Percentiles rank a stretch among this genome's conserved stretches.
Evolutionary conservation across 768 basidiomycete species (phyloP).

Genomic region (Termitomyces sp.): DNA sequence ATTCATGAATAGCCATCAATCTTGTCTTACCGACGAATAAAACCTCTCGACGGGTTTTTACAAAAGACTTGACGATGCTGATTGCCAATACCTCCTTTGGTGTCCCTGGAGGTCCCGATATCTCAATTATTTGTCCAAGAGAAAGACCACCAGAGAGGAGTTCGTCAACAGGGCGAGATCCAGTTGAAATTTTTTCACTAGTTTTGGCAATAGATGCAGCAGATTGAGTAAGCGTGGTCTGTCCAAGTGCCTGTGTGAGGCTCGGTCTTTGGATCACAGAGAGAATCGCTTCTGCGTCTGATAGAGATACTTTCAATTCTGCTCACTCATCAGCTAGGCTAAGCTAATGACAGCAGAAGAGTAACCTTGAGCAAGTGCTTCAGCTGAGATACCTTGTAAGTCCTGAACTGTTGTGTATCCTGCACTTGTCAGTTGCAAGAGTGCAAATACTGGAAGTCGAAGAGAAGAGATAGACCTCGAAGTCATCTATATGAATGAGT

Average conservation of each 20-base stretch:
- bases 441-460: conserved; percentile 38
- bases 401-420: conserved; percentile 60
- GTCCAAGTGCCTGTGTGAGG: conserved; percentile 11
- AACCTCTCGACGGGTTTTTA: conserved; percentile 43
- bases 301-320: conserved; percentile 48
- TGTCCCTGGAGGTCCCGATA: conserved; percentile 73
- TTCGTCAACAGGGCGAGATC: conserved; percentile 46
- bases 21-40: conserved; percentile 54
- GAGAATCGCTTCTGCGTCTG: conserved; percentile 42
- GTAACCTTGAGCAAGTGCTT: conserved; percentile 47
- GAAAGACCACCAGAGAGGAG: conserved; percentile 60
- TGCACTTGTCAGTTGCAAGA: conserved; percentile 40
- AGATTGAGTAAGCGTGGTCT: conserved; percentile 44
- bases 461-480: conserved; percentile 42
- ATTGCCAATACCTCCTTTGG: conserved; percentile 55
- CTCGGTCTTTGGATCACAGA: conserved; percentile 30
- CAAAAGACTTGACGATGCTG: conserved; percentile 43
- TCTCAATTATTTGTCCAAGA: conserved; percentile 59
- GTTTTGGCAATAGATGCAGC: conserved; percentile 37
- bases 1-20: conserved; percentile 7
- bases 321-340: conserved; percentile 4
- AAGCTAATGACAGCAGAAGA: not conserved
- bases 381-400: conserved; percentile 34
- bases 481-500: not conserved
- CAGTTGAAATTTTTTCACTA: conserved; percentile 30